Base-by-base conservation (phyloP, 176 grass and related monocot species). In the Carex scoparia region DNA sequence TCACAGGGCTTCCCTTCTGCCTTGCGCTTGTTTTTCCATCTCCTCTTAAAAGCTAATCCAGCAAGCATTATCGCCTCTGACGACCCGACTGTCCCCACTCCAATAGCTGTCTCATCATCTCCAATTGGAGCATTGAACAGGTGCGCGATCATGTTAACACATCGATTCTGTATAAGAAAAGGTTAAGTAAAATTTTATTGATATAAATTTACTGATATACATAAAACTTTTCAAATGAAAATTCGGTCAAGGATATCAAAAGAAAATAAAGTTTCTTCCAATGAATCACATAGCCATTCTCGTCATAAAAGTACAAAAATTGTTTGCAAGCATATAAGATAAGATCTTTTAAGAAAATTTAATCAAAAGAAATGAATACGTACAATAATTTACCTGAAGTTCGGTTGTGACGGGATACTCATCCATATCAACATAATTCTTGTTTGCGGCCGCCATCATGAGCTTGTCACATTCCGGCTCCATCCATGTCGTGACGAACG, bases 41-140 rank as follows among this genome's bases (percentile, higher is more conserved):
- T 94, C 56, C 90, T 67, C 81, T 94, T 94, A 82, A 94, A 94
- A 1, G 93, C 88, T 74, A 94, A 83, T 31, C 93, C 88, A 28
- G 90, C 93, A 40, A 94, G 90, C 90, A 94, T 94, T 80, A 94
- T 90, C 76, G 90, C 93, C 86, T 94, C 93, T n/a, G 90, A 94
- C 2, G 93, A 94, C 33, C 93, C 93, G 8, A 94, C 84, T 19
- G 93, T 92, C 4, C 90, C 93, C 1, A 92, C 90, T 4, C 93
- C 93, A 30, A 90, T 83, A 0, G 93, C 93, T 68, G 88, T 94
- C 76, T 94, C 90, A 80, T 92, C 84, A 10, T 94, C 90, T 59
- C 90, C 90, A 89, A 94, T 90, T 2, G 90, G 90, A 1, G 90
- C 93, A 48, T 92, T 94, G 79, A 90, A 87, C 28, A 92, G 88